A percentile compares a stretch with the other conserved stretches of the same genome.
Conservation (phyloP, 164 flowering plant genomes). For the Kalanchoe fedtschenkoi region DNA sequence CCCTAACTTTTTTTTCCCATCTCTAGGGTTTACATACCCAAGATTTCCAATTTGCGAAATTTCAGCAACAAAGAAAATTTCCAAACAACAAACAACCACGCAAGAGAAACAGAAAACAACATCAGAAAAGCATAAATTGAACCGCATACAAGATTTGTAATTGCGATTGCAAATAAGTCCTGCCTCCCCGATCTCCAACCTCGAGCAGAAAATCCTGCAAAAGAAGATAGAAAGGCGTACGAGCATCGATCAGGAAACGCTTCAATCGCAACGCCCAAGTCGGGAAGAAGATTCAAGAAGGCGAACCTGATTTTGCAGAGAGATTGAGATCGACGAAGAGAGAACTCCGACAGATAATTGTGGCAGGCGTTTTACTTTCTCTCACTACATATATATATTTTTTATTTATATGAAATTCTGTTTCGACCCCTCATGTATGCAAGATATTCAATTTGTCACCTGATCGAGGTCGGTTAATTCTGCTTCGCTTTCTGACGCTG, state of each 20-base stretch:
- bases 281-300: neutral
- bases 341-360: neutral
- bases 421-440: neutral
- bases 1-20: neutral
- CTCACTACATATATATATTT: neutral
- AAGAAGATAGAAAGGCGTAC: neutral
- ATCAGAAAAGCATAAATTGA: neutral
- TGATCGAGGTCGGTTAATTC: too few relatives aligned
- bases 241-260: neutral
- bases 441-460: too few relatives aligned
- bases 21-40: neutral
- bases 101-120: neutral
- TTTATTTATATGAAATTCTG: neutral
- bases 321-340: conserved; percentile 1
- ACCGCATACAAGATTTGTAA: neutral
- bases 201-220: neutral
- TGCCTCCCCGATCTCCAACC: neutral
- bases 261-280: neutral
- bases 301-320: neutral
- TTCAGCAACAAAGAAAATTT: neutral
- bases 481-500: too few relatives aligned
- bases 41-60: neutral
- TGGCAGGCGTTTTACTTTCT: neutral
- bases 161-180: neutral
- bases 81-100: neutral